Evolutionary conservation across 495 filamentous ascomycete species (phyloP), one percentile per base, ranked within the genome.

Genomic region (Cercophora samala): DNA sequence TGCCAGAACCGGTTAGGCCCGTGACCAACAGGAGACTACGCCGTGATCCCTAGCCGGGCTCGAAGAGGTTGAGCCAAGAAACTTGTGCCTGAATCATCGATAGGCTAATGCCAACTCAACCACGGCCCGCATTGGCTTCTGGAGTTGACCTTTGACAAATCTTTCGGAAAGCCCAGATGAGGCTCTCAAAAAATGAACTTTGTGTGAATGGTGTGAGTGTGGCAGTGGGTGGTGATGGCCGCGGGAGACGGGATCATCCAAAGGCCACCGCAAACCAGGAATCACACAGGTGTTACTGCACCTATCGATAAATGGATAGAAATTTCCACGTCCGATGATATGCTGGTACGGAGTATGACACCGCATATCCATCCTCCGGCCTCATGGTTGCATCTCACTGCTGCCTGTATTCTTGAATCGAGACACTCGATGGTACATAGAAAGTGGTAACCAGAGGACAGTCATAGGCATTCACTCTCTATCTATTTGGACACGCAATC

Each of bases 61-160:
- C n/a, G 26, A 6, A 22, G 26, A 13, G 17, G 29, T 5, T 42
- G 26, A 46, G 60, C 60, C 29, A 62, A 62, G 26, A n/a, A 22
- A 22, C 60, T 51, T 62, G 60, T 62, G 60, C 60, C 60, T 62
- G 60, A 62, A 42, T 62, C 21, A 56, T 56, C 37, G 53, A 56
- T 23, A 56, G 53, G 53, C 53, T 56, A 56, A 23, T 62, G 60
- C 13, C 60, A 42, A 21, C n/a, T 62, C 18, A 22, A 8, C 17
- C 24, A 25, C 6, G 23, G 29, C n/a, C n/a, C 19, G 18, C 58
- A 60, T 26, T 17, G 37, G 37, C 11, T 46, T 46, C 37, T 46
- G 13, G 37, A 46, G 13, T 17, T 9, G 15, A 46, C 37, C 6
- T 46, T 46, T 46, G 37, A 46, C 37, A 46, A 46, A 46, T 46